phyloP scores from a whole-genome alignment of 352 stramenopile genomes.

The Phytopythium oedochilum region DNA sequence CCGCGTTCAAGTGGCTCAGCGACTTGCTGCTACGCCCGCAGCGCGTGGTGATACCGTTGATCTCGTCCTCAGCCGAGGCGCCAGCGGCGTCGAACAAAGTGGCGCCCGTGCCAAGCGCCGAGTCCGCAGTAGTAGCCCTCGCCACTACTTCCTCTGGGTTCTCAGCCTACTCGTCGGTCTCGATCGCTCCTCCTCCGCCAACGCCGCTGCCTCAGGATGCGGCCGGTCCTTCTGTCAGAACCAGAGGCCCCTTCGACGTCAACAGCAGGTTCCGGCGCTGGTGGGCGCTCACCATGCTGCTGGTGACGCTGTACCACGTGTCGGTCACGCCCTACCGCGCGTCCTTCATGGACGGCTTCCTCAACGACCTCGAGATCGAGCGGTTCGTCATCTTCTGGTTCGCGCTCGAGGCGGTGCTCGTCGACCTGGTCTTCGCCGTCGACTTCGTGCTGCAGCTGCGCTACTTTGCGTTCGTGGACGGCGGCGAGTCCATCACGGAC shows the following conservation, averaged over 20 bases:
- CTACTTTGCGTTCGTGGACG: conserved; percentile 50
- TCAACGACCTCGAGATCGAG: conserved; percentile 25
- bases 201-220: not conserved
- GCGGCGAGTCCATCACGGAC: conserved; percentile 36
- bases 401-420: conserved; percentile 42
- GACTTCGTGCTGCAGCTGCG: conserved; percentile 56
- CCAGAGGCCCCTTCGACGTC: conserved; percentile 6
- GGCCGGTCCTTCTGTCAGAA: not conserved
- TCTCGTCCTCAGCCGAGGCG: not conserved
- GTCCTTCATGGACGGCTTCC: conserved; percentile 43
- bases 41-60: not conserved
- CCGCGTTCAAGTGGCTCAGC: not conserved
- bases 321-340: conserved; percentile 53
- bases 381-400: conserved; percentile 32
- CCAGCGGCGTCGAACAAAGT: conserved; percentile 8
- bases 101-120: not conserved
- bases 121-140: not conserved
- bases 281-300: conserved; percentile 53
- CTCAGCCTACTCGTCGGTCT: not conserved
- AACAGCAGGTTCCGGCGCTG: conserved; percentile 35
- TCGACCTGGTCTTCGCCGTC: conserved; percentile 35
- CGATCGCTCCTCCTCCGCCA: not conserved
- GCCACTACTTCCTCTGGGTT: not conserved
- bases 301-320: conserved; percentile 51
- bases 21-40: not conserved